Conservation (phyloP, 1,139 yeast genomes). For the Pneumocystis jirovecii region DNA sequence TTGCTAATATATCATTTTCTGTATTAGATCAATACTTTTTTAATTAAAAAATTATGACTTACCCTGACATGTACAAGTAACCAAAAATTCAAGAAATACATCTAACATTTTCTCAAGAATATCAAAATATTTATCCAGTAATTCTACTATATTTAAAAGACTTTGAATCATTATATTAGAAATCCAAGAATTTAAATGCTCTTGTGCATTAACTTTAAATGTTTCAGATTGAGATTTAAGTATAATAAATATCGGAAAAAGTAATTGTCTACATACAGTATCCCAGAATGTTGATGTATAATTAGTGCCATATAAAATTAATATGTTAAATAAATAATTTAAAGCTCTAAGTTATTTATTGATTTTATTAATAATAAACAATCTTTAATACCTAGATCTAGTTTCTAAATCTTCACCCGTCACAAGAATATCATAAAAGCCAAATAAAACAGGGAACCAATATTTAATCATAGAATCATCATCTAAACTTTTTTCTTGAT, state of each 20-base stretch:
- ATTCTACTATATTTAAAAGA: constrained; percentile 67
- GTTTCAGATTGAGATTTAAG: constrained; percentile 66
- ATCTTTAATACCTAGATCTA: constrained; percentile 34
- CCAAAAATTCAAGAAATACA: constrained; percentile 61
- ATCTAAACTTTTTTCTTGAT: constrained; percentile 15
- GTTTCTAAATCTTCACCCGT: constrained; percentile 90
- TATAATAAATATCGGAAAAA: constrained; percentile 82
- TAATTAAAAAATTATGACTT: background rate
- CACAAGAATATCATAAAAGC: constrained; percentile 82
- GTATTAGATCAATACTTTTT: background rate
- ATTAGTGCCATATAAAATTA: constrained; percentile 63
- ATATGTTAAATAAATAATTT: constrained; percentile 62
- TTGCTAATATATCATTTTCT: constrained; percentile 88
- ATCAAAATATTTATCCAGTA: constrained; percentile 68
- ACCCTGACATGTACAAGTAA: constrained; percentile 73
- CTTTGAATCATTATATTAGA: constrained; percentile 95
- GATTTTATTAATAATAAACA: background rate
- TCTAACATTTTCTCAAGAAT: constrained; percentile 57
- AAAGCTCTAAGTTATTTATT: constrained; percentile 38
- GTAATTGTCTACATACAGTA: constrained; percentile 52
- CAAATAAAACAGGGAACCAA: constrained; percentile 73
- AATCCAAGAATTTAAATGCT: constrained; percentile 84
- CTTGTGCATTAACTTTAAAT: constrained; percentile 50
- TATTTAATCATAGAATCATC: constrained; percentile 34
- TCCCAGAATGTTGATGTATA: constrained; percentile 75